Evolutionary conservation across 2,329 filamentous ascomycete species (phyloP), one percentile per base, ranked within the genome.

Genomic region (Aspergillus ruber): DNA sequence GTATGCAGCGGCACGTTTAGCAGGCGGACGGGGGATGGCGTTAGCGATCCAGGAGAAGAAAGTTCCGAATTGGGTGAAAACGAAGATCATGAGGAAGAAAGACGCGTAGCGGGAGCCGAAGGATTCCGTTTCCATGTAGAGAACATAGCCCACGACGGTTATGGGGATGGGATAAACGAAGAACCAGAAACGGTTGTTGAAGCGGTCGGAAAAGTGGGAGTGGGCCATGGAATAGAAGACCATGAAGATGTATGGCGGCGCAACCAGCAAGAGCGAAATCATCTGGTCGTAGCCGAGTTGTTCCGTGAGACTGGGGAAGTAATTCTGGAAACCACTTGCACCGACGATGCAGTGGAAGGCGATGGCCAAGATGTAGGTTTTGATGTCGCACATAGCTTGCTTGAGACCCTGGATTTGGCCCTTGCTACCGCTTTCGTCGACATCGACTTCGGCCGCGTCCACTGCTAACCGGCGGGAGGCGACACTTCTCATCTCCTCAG

Each of bases 101-200:
- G 69, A 71, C 60, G 79, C 74, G 65, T 80, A 80, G 6, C 73
- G 67, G 0, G 73, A 66, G 1, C 72, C 74, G 46, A 79, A 76
- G 35, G 55, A 56, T 23, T 67, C 54, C 8, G 70, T 72, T n/a
- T 69, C 70, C 74, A 78, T 78, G 64, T 77, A 78, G 42, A 79
- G 61, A 36, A 75, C 54, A 45, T 69, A 74, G n/a, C 75, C 75
- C 18, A 69, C 51, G 35, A 76, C 70, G 17, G 69, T 66, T 49
- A 77, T 60, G 2, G 70, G 67, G 13, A 75, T 69, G 0, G 75
- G 75, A 49, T 76, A 73, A 20, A 72, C 55, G 58, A 70, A 73
- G 66, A 73, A 74, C 66, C 70, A 73, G 63, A 73, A 75, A 6
- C 73, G 68, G 44, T 69, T 68, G 27, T 61, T 59, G 8, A 64